These are phyloP conservation scores for Fusarium nelsonii DNA, from an alignment of 2,329 filamentous ascomycete species.

Conservation along the genomic window DNA sequence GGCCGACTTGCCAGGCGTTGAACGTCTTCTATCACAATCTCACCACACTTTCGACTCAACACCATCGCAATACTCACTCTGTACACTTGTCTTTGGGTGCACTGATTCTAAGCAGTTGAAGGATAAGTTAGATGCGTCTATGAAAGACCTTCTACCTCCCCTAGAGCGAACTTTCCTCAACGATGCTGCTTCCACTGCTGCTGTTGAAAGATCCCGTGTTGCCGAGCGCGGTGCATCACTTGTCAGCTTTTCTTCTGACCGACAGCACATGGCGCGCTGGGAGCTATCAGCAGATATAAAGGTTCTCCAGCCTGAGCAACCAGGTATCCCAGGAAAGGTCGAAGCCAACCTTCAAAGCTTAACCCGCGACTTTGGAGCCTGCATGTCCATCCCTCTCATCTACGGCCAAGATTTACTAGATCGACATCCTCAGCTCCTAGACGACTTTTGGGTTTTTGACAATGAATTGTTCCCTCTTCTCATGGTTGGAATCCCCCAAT, in stretches of 20 bases:
- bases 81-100: slow-evolving; percentile 34
- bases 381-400: slow-evolving; percentile 40
- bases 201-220: slow-evolving; percentile 32
- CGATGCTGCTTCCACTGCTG: slow-evolving; percentile 35
- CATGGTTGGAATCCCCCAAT: slow-evolving; percentile 38
- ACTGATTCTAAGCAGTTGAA: slow-evolving; percentile 11
- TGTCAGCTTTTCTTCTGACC: slow-evolving; percentile 28
- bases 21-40: slow-evolving; percentile 31
- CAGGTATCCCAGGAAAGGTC: neutral
- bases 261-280: slow-evolving; percentile 31
- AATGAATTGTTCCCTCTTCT: slow-evolving; percentile 40
- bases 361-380: slow-evolving; percentile 41
- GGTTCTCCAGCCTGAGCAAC: neutral
- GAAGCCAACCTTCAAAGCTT: slow-evolving; percentile 31
- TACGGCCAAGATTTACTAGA: slow-evolving; percentile 42
- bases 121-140: slow-evolving; percentile 14
- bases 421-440: slow-evolving; percentile 20
- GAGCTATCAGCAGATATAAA: slow-evolving; percentile 32
- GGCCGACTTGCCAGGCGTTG: slow-evolving; percentile 29
- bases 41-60: slow-evolving; percentile 24
- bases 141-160: slow-evolving; percentile 21
- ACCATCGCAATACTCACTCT: slow-evolving; percentile 28
- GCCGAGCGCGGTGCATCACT: slow-evolving; percentile 26
- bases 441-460: slow-evolving; percentile 45
- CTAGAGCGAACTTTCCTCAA: slow-evolving; percentile 42